These are phyloP conservation scores for Fonsecaea erecta DNA, from an alignment of 2,329 filamentous ascomycete species.

Conservation along the genomic window DNA sequence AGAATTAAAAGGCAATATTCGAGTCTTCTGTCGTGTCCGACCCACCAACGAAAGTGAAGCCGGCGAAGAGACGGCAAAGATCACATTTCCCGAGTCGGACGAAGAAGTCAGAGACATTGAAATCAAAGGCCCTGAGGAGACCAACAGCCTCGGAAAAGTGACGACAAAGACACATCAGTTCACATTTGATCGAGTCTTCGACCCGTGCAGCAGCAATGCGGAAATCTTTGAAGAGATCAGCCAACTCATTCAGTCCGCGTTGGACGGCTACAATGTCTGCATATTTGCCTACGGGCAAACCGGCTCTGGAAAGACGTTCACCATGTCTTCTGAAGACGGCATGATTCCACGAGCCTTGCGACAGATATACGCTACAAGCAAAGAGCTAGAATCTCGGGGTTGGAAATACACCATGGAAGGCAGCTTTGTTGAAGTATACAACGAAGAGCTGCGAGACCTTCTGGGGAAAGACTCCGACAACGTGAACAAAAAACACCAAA, in stretches of 20 bases:
- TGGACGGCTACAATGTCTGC: slow-evolving; percentile 98
- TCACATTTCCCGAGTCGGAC: slow-evolving; percentile 73
- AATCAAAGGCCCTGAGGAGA: slow-evolving; percentile 80
- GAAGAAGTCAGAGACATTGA: slow-evolving; percentile 81
- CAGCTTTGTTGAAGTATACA: slow-evolving; percentile 96
- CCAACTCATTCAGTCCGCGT: slow-evolving; percentile 91
- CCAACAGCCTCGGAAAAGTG: slow-evolving; percentile 75
- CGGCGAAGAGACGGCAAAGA: slow-evolving; percentile 68
- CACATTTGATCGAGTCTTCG: slow-evolving; percentile 91
- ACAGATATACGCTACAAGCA: slow-evolving; percentile 90
- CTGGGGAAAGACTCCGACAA: slow-evolving; percentile 74
- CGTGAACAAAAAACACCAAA: slow-evolving; percentile 83
- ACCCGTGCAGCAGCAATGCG: slow-evolving; percentile 74
- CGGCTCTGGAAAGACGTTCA: slow-evolving; percentile 93
- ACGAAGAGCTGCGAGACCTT: slow-evolving; percentile 92
- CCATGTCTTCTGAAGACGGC: slow-evolving; percentile 88
- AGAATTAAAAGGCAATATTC: slow-evolving; percentile 96
- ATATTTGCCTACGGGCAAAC: slow-evolving; percentile 99
- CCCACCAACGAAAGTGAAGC: slow-evolving; percentile 67
- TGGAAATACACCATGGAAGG: slow-evolving; percentile 96
- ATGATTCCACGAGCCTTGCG: slow-evolving; percentile 94
- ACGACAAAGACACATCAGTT: slow-evolving; percentile 82
- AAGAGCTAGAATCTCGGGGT: slow-evolving; percentile 81
- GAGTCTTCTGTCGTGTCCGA: slow-evolving; percentile 95
- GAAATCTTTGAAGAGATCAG: slow-evolving; percentile 96